Evolutionary conservation across 2,329 filamentous ascomycete species (phyloP), one percentile per base, ranked within the genome.

Genomic region (Zymoseptoria ardabiliae): DNA sequence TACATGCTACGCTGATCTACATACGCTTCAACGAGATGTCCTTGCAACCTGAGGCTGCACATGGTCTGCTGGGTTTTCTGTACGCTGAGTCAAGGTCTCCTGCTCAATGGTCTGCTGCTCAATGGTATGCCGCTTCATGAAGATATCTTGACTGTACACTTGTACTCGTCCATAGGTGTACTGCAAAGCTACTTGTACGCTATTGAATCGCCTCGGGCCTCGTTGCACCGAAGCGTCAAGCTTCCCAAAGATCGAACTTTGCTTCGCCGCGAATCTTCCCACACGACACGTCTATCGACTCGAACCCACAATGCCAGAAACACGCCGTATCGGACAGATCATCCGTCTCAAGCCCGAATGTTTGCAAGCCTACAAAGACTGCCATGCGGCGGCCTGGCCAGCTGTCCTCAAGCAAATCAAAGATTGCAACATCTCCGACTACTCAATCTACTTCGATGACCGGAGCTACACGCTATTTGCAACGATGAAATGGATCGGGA

Each of bases 401-500:
- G 87, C 89, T 66, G 88, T 94, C 0, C 75, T 90, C 35, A 80
- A 84, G 71, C 87, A 91, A 75, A 91, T 93, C 69, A 85, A 86
- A 70, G 83, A 86, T 49, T 89, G 85, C 72, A 88, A 88, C 65
- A 89, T 93, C 60, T 76, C 79, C 61, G 89, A 93, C 70, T 93
- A 91, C 68, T 89, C 84, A 64, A 82, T 92, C 71, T 91, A 83
- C 75, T 83, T 89, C 66, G 86, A 90, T 69, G 79, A 85, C 11
- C 74, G 72, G 4, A 81, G 81, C 0, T 76, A 82, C 57, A 85
- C 86, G 50, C 79, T 93, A 1, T 92, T 92, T 70, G 87, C 87
- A 0, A 85, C 78, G 22, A 90, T 91, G 78, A 91, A 90, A 72
- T 93, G 92, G 68, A 78, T 88, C n/a, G 89, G 90, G 0, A 82